Evolutionary conservation across 176 grass and related monocot genomes (phyloP).

Genomic region (Avena eriantha): DNA sequence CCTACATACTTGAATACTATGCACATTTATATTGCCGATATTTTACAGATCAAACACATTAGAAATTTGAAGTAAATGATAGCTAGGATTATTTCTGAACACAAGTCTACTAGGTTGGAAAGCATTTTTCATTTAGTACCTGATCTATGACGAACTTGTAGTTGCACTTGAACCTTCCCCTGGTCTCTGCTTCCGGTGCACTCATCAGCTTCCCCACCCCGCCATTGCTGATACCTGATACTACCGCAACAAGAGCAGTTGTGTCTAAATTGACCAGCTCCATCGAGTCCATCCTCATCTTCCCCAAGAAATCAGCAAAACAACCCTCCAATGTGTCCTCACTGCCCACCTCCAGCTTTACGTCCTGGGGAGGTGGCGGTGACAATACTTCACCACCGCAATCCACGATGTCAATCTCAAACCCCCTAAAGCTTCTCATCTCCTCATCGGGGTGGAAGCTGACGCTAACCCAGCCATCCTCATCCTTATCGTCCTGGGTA

Average conservation of each 20-base stretch:
- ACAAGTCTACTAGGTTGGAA: slow-evolving; percentile 18
- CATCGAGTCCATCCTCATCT: slow-evolving; percentile 47
- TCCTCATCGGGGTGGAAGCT: slow-evolving; percentile 39
- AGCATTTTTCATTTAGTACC: slow-evolving; percentile 42
- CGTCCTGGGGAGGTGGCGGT: not conserved
- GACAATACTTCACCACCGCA: not conserved
- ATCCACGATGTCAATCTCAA: slow-evolving; percentile 60
- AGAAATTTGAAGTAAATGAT: not conserved
- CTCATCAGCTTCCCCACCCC: slow-evolving; percentile 64
- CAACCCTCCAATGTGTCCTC: slow-evolving; percentile 13
- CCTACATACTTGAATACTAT: not conserved
- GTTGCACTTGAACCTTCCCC: slow-evolving; percentile 84
- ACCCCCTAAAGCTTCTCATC: slow-evolving; percentile 55
- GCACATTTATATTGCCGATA: not conserved
- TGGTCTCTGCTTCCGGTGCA: slow-evolving; percentile 47
- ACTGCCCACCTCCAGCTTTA: not conserved
- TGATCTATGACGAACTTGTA: slow-evolving; percentile 87
- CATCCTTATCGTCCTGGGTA: slow-evolving; percentile 52
- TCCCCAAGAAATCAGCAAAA: slow-evolving; percentile 55
- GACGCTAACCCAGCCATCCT: slow-evolving; percentile 63
- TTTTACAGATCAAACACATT: not conserved
- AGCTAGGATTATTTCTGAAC: slow-evolving; percentile 27
- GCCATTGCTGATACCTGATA: slow-evolving; percentile 93
- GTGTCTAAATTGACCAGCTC: slow-evolving; percentile 90
- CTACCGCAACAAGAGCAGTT: slow-evolving; percentile 73